These are phyloP conservation scores for Eimeria sp. DNA, from an alignment of 169 alveolate species.

Conservation along the genomic window DNA sequence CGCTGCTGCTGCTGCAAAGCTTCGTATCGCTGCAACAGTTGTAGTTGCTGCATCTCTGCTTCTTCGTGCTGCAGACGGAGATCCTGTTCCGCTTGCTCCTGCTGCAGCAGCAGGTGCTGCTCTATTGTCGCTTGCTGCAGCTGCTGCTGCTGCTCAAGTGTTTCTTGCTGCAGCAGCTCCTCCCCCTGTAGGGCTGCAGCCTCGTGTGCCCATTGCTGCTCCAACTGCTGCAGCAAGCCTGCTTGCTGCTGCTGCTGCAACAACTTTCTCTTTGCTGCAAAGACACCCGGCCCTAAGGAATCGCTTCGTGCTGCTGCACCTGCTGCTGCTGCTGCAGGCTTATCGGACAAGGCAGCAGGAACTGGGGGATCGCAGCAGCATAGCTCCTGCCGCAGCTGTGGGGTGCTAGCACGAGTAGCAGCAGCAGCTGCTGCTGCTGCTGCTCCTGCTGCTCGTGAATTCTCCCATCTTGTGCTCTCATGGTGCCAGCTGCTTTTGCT, in stretches of 20 bases:
- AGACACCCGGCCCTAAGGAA: background rate
- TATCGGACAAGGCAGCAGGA: background rate
- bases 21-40: conserved; percentile 9
- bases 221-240: conserved; percentile 36
- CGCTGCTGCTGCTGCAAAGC: conserved; percentile 5
- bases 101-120: conserved; percentile 40
- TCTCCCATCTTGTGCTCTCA: no score
- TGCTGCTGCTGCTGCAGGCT: background rate
- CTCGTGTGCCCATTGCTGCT: conserved; percentile 39
- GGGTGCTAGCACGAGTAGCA: background rate
- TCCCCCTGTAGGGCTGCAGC: conserved; percentile 1
- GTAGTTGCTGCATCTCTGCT: conserved; percentile 22
- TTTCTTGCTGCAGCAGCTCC: conserved; percentile 19
- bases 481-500: background rate
- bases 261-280: conserved; percentile 18
- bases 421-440: background rate
- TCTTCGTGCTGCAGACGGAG: conserved; percentile 11
- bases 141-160: conserved; percentile 5
- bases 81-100: conserved; percentile 5
- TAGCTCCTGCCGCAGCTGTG: background rate
- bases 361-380: background rate
- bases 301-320: background rate
- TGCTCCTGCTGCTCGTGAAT: background rate
- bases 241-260: conserved; percentile 61
- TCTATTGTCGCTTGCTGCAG: background rate